These are phyloP conservation scores for Hypoxylon sp. DNA, from an alignment of 2,329 filamentous ascomycete genomes.

Conservation along the genomic window DNA sequence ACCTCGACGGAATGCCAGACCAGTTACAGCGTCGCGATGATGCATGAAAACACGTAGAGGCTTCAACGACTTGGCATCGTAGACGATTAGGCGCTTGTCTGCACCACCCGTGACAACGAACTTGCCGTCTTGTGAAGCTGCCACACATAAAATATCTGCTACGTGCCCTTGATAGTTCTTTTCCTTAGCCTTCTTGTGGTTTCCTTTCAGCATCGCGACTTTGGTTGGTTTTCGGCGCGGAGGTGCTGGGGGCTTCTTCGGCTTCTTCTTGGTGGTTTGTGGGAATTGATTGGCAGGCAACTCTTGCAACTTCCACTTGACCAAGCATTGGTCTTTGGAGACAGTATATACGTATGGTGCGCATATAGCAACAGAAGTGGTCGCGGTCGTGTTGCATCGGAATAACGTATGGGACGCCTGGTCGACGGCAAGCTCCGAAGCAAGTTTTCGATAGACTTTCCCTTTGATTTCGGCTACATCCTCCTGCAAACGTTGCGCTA, in stretches of 20 bases:
- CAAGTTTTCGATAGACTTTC: conserved; percentile 86
- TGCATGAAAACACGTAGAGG: conserved; percentile 89
- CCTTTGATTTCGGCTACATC: conserved; percentile 95
- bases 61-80: conserved; percentile 84
- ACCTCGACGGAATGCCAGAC: conserved; percentile 85
- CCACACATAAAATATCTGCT: conserved; percentile 84
- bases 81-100: conserved; percentile 88
- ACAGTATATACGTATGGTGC: conserved; percentile 89
- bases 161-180: conserved; percentile 82
- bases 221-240: conserved; percentile 74
- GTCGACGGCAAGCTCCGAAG: conserved; percentile 78
- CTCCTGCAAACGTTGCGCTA: conserved; percentile 90
- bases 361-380: conserved; percentile 85
- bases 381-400: conserved; percentile 81
- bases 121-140: conserved; percentile 89
- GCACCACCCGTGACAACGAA: conserved; percentile 91
- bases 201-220: conserved; percentile 74
- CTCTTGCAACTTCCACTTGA: conserved; percentile 89
- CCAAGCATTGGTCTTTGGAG: conserved; percentile 85
- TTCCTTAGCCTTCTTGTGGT: conserved; percentile 72
- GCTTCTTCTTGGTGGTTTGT: conserved; percentile 71
- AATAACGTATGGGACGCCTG: conserved; percentile 79
- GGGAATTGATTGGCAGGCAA: conserved; percentile 72
- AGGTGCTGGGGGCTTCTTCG: conserved; percentile 70
- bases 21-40: conserved; percentile 89